Evolutionary conservation across 345 rosid genomes (phyloP).

Genomic region (Trapa incisa): DNA sequence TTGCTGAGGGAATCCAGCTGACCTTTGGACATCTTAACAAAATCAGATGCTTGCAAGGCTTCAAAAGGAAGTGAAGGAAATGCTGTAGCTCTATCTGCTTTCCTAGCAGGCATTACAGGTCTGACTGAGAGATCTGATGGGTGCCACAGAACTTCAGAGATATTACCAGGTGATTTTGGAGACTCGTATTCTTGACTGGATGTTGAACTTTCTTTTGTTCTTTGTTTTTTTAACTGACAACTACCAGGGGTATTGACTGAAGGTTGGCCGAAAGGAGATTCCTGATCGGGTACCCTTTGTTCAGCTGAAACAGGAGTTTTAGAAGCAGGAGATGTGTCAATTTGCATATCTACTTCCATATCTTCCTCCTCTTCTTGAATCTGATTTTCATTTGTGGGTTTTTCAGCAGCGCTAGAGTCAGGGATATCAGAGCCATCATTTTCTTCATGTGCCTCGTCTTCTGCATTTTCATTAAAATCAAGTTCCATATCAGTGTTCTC

Average conservation of each 20-base stretch:
- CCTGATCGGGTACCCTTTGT: conserved; percentile 35
- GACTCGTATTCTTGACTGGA: conserved; percentile 40
- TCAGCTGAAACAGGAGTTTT: conserved; percentile 39
- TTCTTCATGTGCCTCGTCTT: conserved; percentile 74
- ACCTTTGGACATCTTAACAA: conserved; percentile 64
- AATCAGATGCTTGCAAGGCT: conserved; percentile 58
- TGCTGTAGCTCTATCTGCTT: conserved; percentile 61
- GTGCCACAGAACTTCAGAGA: conserved; percentile 78
- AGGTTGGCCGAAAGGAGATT: conserved; percentile 37
- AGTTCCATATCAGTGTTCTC: conserved; percentile 98
- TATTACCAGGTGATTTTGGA: conserved; percentile 42
- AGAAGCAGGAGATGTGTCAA: conserved; percentile 24
- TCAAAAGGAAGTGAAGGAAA: conserved; percentile 74
- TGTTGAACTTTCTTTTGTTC: conserved; percentile 41
- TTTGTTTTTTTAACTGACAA: conserved; percentile 46
- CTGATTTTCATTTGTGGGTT: conserved; percentile 20
- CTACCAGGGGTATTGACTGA: conserved; percentile 51
- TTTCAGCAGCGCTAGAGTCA: conserved; percentile 26
- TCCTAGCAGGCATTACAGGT: conserved; percentile 95
- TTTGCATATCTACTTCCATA: conserved; percentile 23
- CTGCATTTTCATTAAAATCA: conserved; percentile 75
- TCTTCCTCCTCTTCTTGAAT: conserved; percentile 28
- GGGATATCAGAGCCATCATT: conserved; percentile 46
- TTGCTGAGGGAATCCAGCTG: conserved; percentile 51
- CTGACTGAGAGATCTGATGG: conserved; percentile 89